Conservation (phyloP, 768 basidiomycete genomes). For the Amyloporia xantha region DNA sequence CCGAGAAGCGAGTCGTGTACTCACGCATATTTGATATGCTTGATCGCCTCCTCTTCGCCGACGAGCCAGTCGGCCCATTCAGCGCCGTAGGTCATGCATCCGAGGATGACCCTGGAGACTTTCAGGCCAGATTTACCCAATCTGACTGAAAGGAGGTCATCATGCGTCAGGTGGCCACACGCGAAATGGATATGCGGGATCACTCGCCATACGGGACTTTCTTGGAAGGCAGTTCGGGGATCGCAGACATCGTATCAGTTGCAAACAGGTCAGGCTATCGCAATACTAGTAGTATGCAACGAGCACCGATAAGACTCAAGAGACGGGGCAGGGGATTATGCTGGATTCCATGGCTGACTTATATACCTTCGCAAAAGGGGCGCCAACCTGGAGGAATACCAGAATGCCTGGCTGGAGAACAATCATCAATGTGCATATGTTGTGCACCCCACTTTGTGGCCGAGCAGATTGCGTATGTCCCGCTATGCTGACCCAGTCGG, state of each 20-base stretch:
- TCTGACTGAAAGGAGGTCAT: slow-evolving; percentile 13
- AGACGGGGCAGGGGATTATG: too few species aligned
- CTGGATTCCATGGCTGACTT: too few species aligned
- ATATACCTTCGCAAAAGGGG: too few species aligned
- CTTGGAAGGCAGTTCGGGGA: slow-evolving; percentile 3
- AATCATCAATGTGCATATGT: too few species aligned
- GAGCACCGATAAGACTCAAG: background rate
- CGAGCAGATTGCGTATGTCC: too few species aligned
- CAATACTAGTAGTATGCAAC: background rate
- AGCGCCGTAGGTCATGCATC: slow-evolving; percentile 31
- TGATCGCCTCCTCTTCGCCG: slow-evolving; percentile 28
- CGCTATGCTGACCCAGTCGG: too few species aligned
- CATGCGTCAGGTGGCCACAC: background rate
- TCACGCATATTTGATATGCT: slow-evolving; percentile 38
- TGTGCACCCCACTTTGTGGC: too few species aligned
- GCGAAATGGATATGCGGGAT: background rate
- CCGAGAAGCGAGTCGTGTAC: slow-evolving; percentile 6
- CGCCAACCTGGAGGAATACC: too few species aligned
- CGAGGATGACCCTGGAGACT: slow-evolving; percentile 27
- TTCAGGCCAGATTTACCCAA: slow-evolving; percentile 25
- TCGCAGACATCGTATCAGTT: background rate
- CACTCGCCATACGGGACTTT: background rate
- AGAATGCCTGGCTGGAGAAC: too few species aligned
- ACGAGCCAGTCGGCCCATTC: slow-evolving; percentile 33
- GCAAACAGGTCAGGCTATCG: too few species aligned